A percentile compares a stretch with the other conserved stretches of the same genome.
These are phyloP conservation scores for Ophiocytium majus DNA, from an alignment of 352 stramenopile species.

Conservation along the genomic window DNA sequence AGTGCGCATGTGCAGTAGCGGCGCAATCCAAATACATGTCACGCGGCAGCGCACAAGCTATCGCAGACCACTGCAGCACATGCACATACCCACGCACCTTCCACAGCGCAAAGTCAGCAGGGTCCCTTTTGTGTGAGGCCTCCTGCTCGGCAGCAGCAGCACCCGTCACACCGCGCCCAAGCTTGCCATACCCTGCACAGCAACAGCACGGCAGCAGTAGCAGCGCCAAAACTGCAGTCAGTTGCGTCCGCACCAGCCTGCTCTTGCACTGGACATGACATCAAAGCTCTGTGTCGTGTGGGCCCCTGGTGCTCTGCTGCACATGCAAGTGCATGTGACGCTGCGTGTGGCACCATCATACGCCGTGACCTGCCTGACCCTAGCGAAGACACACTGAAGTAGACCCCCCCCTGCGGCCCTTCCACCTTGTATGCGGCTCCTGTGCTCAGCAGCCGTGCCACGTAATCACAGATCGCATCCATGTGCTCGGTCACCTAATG, in stretches of 20 bases:
- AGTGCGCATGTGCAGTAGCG: no score
- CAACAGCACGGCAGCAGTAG: no score
- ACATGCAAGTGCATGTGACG: no score
- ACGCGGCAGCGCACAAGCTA: no score
- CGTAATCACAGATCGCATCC: constrained; percentile 13
- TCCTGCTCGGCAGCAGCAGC: background rate
- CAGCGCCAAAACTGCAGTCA: no score
- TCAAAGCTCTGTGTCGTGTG: constrained; percentile 11
- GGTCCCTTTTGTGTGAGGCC: background rate
- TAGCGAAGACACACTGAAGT: constrained; percentile 5
- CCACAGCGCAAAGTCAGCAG: constrained; percentile 16
- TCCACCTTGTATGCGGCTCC: constrained; percentile 5
- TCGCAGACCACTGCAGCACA: no score
- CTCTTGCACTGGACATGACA: background rate
- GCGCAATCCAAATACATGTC: no score
- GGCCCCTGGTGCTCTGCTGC: no score
- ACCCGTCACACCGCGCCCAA: background rate
- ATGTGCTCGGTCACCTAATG: constrained; percentile 36
- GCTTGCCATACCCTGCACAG: constrained; percentile 17
- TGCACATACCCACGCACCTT: constrained; percentile 38
- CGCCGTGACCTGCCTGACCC: background rate
- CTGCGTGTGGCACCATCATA: background rate
- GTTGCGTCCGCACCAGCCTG: no score
- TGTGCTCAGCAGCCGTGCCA: background rate
- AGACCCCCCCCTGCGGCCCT: constrained; percentile 3